Evolutionary conservation across 2,329 filamentous ascomycete genomes (phyloP).

Genomic region (Westerdykella aurantiaca): DNA sequence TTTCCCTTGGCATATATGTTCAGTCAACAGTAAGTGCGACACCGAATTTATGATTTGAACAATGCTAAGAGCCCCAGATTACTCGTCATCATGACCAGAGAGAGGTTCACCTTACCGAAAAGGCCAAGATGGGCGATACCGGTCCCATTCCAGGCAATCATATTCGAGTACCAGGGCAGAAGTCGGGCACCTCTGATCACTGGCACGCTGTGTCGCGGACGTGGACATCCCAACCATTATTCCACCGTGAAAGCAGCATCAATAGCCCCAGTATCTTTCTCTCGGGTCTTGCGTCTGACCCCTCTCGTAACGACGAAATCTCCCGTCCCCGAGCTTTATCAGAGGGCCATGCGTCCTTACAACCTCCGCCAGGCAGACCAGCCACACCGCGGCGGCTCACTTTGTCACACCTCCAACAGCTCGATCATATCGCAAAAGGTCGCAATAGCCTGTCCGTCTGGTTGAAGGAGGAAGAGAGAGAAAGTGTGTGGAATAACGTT

Average conservation of each 20-base stretch:
- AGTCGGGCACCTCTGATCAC: background rate
- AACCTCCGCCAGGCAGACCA: background rate
- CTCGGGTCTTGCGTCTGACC: background rate
- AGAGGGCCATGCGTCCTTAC: background rate
- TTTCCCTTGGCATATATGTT: too few species aligned
- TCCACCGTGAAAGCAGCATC: conserved; percentile 1
- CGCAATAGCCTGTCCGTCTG: conserved; percentile 4
- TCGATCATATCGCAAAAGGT: background rate
- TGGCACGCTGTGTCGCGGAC: conserved; percentile 8
- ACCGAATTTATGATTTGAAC: conserved; percentile 7
- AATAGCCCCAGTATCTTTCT: background rate
- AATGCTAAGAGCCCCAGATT: background rate
- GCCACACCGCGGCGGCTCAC: conserved; percentile 1
- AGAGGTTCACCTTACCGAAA: background rate
- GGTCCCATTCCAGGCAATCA: too few species aligned
- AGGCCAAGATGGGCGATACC: background rate
- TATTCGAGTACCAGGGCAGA: too few species aligned
- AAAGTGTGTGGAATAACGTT: conserved; percentile 9
- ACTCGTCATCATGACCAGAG: background rate
- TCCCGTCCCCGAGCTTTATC: background rate
- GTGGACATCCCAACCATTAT: conserved; percentile 1
- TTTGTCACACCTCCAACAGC: conserved; percentile 3
- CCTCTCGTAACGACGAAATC: background rate
- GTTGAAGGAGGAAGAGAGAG: conserved; percentile 5
- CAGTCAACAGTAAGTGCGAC: background rate